Evolutionary conservation across 176 grass and related monocot genomes (phyloP).

Genomic region (Echinochloa phyllopogon): DNA sequence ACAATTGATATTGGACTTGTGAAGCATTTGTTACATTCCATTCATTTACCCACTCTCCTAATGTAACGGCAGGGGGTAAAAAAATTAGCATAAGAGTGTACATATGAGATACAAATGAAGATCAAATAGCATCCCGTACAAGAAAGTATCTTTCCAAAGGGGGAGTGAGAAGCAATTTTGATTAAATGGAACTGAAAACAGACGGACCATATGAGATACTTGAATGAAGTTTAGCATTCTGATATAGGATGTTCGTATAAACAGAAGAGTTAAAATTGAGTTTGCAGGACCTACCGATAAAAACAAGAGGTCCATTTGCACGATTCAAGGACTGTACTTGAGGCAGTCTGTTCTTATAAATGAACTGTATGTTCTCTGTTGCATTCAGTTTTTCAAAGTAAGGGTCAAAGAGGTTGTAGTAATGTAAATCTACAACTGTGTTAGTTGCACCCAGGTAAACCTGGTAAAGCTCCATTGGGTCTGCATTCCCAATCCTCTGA

Average conservation of each 20-base stretch:
- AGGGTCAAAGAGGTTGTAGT: constrained; percentile 85
- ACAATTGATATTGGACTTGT: constrained; percentile 72
- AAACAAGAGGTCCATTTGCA: constrained; percentile 86
- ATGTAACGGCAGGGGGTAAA: background rate
- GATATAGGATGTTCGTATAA: background rate
- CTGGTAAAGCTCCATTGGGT: constrained; percentile 82
- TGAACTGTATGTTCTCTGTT: constrained; percentile 76
- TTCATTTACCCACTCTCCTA: constrained; percentile 98
- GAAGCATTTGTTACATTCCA: constrained; percentile 76
- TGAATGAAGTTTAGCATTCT: background rate
- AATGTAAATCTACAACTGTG: constrained; percentile 82
- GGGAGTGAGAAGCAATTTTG: background rate
- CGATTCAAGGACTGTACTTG: constrained; percentile 68
- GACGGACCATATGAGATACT: background rate
- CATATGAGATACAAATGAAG: background rate
- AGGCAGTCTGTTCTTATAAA: constrained; percentile 63
- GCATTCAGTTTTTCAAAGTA: constrained; percentile 67
- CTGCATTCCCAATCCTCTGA: constrained; percentile 89
- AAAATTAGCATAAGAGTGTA: background rate
- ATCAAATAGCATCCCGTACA: background rate
- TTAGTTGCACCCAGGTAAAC: constrained; percentile 71
- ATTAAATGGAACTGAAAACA: background rate
- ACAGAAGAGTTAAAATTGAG: background rate
- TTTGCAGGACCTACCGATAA: constrained; percentile 61
- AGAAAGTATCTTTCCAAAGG: background rate